Base-by-base conservation (phyloP, 192 early-diverging fungal genomes). In the Ambispora gerdemannii region DNA sequence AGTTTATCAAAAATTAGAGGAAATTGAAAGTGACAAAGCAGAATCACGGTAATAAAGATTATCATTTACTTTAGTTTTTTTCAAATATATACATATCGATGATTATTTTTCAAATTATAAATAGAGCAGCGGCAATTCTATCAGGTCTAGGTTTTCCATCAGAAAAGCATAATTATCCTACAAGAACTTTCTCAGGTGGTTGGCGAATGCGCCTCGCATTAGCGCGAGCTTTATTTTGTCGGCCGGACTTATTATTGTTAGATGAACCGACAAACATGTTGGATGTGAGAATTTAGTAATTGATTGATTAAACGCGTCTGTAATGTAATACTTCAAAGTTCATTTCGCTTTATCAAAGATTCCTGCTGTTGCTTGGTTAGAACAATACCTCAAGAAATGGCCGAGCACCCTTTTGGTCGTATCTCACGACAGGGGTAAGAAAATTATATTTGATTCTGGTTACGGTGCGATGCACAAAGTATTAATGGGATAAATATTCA, bases 201-300 rank as follows among this genome's bases (percentile, higher is more conserved):
- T 99, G 98, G 98, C 89, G 96, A 72, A 99, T 99, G 98, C 87
- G 98, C 72, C 87, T 99, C 52, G 92, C 95, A 3, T 86, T 99
- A 62, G 95, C 96, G 4, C 88, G 93, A 64, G 95, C 98, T 2
- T 87, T 99, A 74, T 99, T 99, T 83, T 93, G 94, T 75, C 92
- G 90, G 61, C 98, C 98, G 28, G 91, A 93, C 79, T 72, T 93
- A 73, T 81, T 94, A 66, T 81, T 94, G 63, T 89, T 99, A 38
- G 97, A 98, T 74, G 92, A 94, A 84, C 92, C 92, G 64, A 91
- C 89, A 68, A 94, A 94, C 78, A 92, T 93, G 90, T 81, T 94
- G 82, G 89, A 92, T 83, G 74, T 71, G 72, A 76, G 71, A 43
- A 8, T 8, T 67, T 2, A 53, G 27, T 27, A n/a, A n/a, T n/a